Evolutionary conservation across 2,329 filamentous ascomycete genomes (phyloP), one percentile per base, ranked within the genome.

Genomic region (Ophiostoma piceae): DNA sequence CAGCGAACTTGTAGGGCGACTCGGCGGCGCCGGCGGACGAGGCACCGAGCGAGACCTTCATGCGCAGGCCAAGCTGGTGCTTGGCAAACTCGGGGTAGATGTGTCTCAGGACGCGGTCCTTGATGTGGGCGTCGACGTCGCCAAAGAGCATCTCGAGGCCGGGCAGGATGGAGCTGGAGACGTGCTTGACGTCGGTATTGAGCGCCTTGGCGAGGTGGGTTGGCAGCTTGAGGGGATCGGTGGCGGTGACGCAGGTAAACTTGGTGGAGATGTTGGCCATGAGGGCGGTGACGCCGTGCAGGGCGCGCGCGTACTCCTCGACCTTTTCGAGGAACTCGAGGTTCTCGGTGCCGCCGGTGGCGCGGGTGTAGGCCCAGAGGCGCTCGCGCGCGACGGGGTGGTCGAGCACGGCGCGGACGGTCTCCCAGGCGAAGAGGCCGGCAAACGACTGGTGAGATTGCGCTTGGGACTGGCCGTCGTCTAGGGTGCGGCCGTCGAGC

Each of bases 1-100:
- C 87, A 12, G 72, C 71, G 11, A 77, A 74, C 19, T 22, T 26
- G 47, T 73, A 71, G 5, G 71, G 68, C 3, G 68, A 75, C 75
- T 70, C 80, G 77, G 82, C 69, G 2, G 68, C 68, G 0, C 43
- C 62, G 11, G 71, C 68, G 0, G 67, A 69, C 16, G 70, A 19
- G 5, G 79, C 75, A 1, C 82, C 79, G 2, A 87, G 75, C 0
- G 84, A 83, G 75, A 32, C 77, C 76, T 71, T 84, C 79, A 75
- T 80, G 67, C 80, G 81, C 57, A 80, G 74, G 12, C 79, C 79
- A 68, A 86, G 77, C 74, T 85, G 83, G 72, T 83, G 78, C 67
- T 81, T 81, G 26, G 84, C 80, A 72, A 85, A 86, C 54, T 79
- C 77, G 2, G 83, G 83, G 72, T 84, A 86, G 16, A 84, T 77